phyloP scores from a whole-genome alignment of 2,329 filamentous ascomycete species.

The Amesomyces nigricolor region DNA sequence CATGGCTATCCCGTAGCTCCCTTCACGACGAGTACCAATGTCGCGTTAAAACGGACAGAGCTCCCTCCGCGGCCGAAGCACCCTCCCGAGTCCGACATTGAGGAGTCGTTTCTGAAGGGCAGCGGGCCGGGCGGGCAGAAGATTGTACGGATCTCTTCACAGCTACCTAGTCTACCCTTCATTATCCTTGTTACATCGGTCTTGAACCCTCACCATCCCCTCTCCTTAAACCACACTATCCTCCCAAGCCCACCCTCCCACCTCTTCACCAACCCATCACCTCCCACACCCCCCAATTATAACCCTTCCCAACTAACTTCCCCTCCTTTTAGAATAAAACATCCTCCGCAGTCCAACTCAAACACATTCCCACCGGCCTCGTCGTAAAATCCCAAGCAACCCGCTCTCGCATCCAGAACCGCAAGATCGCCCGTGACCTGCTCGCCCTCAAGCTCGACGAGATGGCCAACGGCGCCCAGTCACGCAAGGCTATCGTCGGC shows the following conservation, averaged over 20 bases:
- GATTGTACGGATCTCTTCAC: conserved; percentile 53
- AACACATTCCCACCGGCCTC: conserved; percentile 81
- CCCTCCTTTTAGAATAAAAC: conserved; percentile 72
- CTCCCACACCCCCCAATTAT: too few species aligned
- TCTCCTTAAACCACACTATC: too few species aligned
- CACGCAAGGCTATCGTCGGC: conserved; percentile 59
- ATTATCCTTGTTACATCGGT: too few species aligned
- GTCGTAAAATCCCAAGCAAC: conserved; percentile 94
- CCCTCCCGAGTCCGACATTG: conserved; percentile 71
- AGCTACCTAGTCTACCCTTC: too few species aligned
- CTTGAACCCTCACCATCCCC: too few species aligned
- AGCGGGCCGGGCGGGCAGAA: conserved; percentile 92
- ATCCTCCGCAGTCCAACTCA: conserved; percentile 86
- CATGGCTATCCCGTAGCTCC: not conserved
- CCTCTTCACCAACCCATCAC: not conserved
- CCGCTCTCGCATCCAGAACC: conserved; percentile 78
- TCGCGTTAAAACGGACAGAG: conserved; percentile 42
- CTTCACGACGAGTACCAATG: conserved; percentile 29
- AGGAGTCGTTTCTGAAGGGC: conserved; percentile 83
- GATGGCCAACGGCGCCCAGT: conserved; percentile 63
- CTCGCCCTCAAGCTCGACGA: conserved; percentile 72
- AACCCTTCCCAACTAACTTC: not conserved
- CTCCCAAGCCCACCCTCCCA: not conserved
- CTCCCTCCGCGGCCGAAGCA: conserved; percentile 70
- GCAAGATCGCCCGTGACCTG: conserved; percentile 73